Percentiles rank a stretch among this genome's conserved stretches.
These are phyloP conservation scores for Nannochloropsis gaditana DNA, from an alignment of 108 stramenopile genomes.

Conservation along the genomic window DNA sequence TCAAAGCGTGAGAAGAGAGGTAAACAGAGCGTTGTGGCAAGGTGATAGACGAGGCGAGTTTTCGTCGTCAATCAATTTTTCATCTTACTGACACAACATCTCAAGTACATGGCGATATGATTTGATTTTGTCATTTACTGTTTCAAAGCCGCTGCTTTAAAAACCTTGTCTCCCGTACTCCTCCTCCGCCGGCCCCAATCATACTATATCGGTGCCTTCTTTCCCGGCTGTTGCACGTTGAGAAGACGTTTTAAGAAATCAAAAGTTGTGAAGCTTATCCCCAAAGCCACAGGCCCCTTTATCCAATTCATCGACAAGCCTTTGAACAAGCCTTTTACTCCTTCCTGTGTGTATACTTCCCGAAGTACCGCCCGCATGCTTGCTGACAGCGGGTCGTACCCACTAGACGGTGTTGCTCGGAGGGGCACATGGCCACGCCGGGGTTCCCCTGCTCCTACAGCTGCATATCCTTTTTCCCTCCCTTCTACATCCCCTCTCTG, in stretches of 20 bases:
- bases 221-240: slow-evolving; percentile 21
- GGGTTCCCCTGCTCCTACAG: background rate
- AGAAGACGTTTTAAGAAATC: slow-evolving; percentile 63
- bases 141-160: no score
- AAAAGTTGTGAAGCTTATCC: slow-evolving; percentile 88
- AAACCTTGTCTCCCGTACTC: no score
- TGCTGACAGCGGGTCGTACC: background rate
- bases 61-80: no score
- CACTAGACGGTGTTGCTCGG: slow-evolving; percentile 37
- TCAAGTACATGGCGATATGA: no score
- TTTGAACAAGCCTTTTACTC: slow-evolving; percentile 72
- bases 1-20: no score
- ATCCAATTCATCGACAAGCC: slow-evolving; percentile 97
- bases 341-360: slow-evolving; percentile 73
- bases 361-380: slow-evolving; percentile 59
- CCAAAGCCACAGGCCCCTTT: slow-evolving; percentile 89
- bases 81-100: no score
- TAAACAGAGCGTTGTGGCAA: no score
- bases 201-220: background rate
- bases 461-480: background rate
- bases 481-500: slow-evolving; percentile 25
- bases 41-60: no score
- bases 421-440: slow-evolving; percentile 6
- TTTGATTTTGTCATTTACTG: no score
- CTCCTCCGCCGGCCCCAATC: no score